These are phyloP conservation scores for Kluyveromyces sp. DNA, from an alignment of 1,139 yeast species.

Conservation along the genomic window DNA sequence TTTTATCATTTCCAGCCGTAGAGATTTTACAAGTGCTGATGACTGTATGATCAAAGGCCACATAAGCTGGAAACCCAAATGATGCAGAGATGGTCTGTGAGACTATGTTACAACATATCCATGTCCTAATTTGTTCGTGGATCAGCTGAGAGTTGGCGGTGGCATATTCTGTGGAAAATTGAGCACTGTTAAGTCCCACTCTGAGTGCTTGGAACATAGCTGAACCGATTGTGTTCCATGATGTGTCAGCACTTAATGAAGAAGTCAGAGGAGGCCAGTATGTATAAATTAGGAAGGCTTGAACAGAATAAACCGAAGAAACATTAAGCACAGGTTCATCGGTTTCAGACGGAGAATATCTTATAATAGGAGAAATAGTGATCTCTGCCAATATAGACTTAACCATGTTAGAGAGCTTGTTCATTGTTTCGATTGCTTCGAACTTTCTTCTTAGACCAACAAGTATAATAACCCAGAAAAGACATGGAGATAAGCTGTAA, in stretches of 20 bases:
- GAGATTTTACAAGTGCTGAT: slow-evolving; percentile 31
- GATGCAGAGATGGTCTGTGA: slow-evolving; percentile 87
- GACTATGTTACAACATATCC: slow-evolving; percentile 89
- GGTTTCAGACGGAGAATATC: slow-evolving; percentile 66
- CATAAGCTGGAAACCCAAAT: slow-evolving; percentile 91
- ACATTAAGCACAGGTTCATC: slow-evolving; percentile 80
- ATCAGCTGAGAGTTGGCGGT: slow-evolving; percentile 41
- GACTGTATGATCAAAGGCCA: slow-evolving; percentile 71
- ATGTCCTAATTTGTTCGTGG: slow-evolving; percentile 75
- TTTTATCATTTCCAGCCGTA: slow-evolving; percentile 9
- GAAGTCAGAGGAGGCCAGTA: slow-evolving; percentile 96
- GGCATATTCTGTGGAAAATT: slow-evolving; percentile 47
- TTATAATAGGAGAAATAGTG: slow-evolving; percentile 81
- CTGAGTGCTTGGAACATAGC: slow-evolving; percentile 89
- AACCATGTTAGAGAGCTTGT: slow-evolving; percentile 59
- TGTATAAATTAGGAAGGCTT: slow-evolving; percentile 79
- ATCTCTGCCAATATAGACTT: slow-evolving; percentile 78
- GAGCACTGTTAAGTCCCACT: slow-evolving; percentile 80
- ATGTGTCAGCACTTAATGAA: slow-evolving; percentile 86
- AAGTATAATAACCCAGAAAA: slow-evolving; percentile 91
- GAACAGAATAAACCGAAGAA: slow-evolving; percentile 90
- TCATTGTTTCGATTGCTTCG: slow-evolving; percentile 34
- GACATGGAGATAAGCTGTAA: slow-evolving; percentile 70
- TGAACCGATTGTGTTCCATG: slow-evolving; percentile 90
- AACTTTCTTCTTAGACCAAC: slow-evolving; percentile 56